These are phyloP conservation scores for Angomonas deanei DNA, from an alignment of 208 protist genomes.

Conservation along the genomic window DNA sequence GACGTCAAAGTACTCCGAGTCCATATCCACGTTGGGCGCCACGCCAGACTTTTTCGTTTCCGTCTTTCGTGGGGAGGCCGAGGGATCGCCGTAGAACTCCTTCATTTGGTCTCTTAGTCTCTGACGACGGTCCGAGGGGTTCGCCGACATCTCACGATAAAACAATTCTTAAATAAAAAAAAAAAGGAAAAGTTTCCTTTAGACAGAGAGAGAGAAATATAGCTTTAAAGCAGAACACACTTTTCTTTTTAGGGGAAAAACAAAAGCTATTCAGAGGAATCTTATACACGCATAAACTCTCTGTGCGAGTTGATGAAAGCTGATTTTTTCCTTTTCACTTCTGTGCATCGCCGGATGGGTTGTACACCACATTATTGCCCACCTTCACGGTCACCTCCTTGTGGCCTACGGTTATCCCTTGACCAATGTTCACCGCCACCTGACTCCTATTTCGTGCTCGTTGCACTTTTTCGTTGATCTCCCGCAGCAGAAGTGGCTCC, in stretches of 20 bases:
- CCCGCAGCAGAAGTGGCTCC: constrained; percentile 45
- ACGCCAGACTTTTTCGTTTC: constrained; percentile 15
- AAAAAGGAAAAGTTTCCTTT: constrained; percentile 3
- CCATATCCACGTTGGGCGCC: constrained; percentile 64
- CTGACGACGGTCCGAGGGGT: constrained; percentile 39
- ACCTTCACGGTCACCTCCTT: constrained; percentile 6
- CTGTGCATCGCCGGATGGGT: neutral
- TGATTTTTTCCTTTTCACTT: too few species aligned
- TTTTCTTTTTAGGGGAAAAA: too few species aligned
- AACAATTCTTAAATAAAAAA: constrained; percentile 11
- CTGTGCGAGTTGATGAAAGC: too few species aligned
- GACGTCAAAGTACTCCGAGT: constrained; percentile 84
- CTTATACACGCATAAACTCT: neutral
- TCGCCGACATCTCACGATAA: constrained; percentile 6
- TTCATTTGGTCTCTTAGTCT: constrained; percentile 71
- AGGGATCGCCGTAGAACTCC: constrained; percentile 71
- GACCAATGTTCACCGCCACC: neutral
- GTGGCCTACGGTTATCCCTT: neutral
- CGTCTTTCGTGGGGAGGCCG: neutral
- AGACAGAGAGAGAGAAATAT: neutral
- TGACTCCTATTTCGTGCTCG: constrained; percentile 18
- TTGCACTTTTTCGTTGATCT: constrained; percentile 35
- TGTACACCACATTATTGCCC: constrained; percentile 10
- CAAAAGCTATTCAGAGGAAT: constrained; percentile 5
- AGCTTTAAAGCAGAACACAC: neutral